phyloP scores from a whole-genome alignment of 345 rosid species.

The Linum usitatissimum region DNA sequence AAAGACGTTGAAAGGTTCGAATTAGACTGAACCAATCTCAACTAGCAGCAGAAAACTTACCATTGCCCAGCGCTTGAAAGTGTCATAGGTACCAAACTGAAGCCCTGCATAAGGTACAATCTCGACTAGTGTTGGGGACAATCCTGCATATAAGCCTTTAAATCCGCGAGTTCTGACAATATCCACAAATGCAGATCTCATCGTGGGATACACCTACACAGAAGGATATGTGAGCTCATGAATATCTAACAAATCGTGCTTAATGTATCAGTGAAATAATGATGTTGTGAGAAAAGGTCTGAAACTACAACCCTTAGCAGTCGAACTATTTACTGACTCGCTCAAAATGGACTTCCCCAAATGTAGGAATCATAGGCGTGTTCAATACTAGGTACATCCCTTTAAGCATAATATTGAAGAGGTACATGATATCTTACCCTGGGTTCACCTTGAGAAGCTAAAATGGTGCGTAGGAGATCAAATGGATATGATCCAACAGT shows the following conservation, averaged over 20 bases:
- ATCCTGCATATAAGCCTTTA: constrained; percentile 80
- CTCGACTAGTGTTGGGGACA: constrained; percentile 86
- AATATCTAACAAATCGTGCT: no score
- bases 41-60: constrained; percentile 23
- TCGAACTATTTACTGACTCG: no score
- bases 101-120: constrained; percentile 96
- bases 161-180: constrained; percentile 63
- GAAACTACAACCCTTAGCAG: no score
- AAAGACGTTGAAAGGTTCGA: neutral
- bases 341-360: neutral
- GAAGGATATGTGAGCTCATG: neutral
- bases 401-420: neutral
- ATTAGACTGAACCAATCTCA: neutral
- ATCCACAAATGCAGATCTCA: constrained; percentile 84
- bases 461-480: constrained; percentile 81
- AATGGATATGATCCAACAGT: constrained; percentile 98
- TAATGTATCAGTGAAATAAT: no score
- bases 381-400: neutral
- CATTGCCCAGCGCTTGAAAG: constrained; percentile 85
- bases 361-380: neutral
- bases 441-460: constrained; percentile 98
- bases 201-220: constrained; percentile 79
- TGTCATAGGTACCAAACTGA: constrained; percentile 91
- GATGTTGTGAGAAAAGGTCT: no score
- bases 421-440: constrained; percentile 39